These are phyloP conservation scores for Zostera marina DNA, from an alignment of 116 monocot species.

Conservation along the genomic window DNA sequence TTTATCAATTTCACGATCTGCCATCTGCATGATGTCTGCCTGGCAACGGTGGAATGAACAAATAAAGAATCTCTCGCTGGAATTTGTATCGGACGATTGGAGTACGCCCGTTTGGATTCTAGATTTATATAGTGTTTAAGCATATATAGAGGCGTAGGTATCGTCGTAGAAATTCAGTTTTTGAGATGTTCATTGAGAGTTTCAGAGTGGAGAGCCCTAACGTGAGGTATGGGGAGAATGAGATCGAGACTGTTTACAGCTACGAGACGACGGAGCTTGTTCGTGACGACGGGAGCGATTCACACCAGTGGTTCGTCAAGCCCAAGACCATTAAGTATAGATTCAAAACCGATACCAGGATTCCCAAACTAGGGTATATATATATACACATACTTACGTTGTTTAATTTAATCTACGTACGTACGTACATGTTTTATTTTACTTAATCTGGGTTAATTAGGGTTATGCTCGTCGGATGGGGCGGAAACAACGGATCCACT, in stretches of 20 bases:
- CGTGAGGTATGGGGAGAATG: conserved; percentile 48
- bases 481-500: conserved; percentile 95
- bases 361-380: conserved; percentile 72
- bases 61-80: no score
- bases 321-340: conserved; percentile 54
- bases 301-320: conserved; percentile 50
- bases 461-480: conserved; percentile 99
- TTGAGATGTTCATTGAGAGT: conserved; percentile 68
- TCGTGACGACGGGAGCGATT: conserved; percentile 42
- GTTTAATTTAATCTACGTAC: not conserved
- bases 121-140: not conserved
- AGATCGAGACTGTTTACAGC: conserved; percentile 60
- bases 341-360: conserved; percentile 62
- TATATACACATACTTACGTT: conserved; percentile 2
- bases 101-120: conserved; percentile 4
- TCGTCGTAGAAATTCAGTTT: not conserved
- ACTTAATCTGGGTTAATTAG: conserved; percentile 17
- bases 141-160: not conserved
- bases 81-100: no score
- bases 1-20: no score
- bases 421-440: no score
- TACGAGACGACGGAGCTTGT: conserved; percentile 87
- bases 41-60: no score
- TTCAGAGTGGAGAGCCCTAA: conserved; percentile 87
- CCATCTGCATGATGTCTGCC: no score